Base-by-base conservation (phyloP, 2,329 filamentous ascomycete genomes). In the Aspergillus sp. region DNA sequence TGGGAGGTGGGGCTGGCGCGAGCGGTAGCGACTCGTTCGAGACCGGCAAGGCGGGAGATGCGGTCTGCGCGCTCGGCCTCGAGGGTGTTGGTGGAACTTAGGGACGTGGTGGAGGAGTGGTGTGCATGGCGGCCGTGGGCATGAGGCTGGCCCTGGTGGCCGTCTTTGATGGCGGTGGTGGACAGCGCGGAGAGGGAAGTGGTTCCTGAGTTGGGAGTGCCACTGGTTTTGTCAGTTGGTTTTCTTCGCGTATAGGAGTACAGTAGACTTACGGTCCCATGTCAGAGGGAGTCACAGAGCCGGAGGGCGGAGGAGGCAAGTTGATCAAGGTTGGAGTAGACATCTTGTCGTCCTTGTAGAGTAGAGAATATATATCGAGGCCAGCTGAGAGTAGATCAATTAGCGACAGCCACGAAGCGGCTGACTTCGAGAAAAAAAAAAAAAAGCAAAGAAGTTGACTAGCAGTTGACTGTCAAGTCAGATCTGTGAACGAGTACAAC, bases 151-250 rank as follows among this genome's bases (percentile, higher is more conserved):
- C 91, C 91, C 51, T 89, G 87, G 63, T 96, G 89, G 59, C 91
- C 91, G 65, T 97, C 91, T 71, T 96, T 95, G 77, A 95, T 95
- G 45, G 91, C 91, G 10, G 89, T 93, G 15, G 91, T 96, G 13
- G 89, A 95, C 43, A 97, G 80, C 37, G 90, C 85, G 22, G 89
- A 95, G 61, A 97, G 84, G 45, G 90, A 94, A 10, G 90, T 96
- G 3, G 88, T 94, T 37, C 87, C 86, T 57, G 89, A 95, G 56
- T 93, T 96, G 3, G 91, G 91, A 2, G 91, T 97, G 61, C 91
- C 90, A 55, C 89, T 95, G 55, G 45, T 2, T 30, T 30, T 30
- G 2, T 30, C 4, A 30, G 25, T 12, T 30, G 20, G 20, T 22
- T 22, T 22, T 22, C 20, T 22, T 22, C 20, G 20, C 20, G 20